phyloP scores from a whole-genome alignment of 148 eudicot species.

The Rhododendron simsii region DNA sequence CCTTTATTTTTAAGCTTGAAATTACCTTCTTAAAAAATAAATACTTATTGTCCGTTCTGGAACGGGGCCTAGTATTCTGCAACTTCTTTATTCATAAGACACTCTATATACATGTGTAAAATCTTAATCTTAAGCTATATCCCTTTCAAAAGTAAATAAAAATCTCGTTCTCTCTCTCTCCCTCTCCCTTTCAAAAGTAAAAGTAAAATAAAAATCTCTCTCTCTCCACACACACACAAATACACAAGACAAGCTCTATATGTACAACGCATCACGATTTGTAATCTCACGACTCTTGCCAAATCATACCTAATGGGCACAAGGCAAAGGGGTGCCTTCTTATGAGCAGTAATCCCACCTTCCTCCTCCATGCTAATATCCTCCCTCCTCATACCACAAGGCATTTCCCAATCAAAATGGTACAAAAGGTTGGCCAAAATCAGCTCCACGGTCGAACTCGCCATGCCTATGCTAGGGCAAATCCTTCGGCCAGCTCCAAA shows the following conservation, averaged over 20 bases:
- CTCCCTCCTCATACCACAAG: not conserved
- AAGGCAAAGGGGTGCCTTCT: not conserved
- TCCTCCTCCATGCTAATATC: constrained; percentile 2
- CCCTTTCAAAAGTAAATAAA: too few species aligned
- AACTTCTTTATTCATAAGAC: not conserved
- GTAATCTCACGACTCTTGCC: not conserved
- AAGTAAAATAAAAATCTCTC: not conserved
- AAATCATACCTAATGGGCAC: not conserved
- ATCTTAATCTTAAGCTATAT: not conserved
- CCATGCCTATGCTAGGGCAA: not conserved
- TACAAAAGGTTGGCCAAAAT: not conserved
- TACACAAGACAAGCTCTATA: too few species aligned
- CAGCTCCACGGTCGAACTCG: not conserved
- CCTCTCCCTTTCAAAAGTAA: too few species aligned
- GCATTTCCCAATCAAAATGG: not conserved
- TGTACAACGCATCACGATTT: too few species aligned
- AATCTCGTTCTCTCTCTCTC: too few species aligned
- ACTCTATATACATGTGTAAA: not conserved
- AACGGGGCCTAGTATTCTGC: not conserved
- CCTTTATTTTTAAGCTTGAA: too few species aligned
- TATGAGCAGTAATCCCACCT: constrained; percentile 4
- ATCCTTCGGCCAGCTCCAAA: not conserved
- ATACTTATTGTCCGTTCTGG: too few species aligned
- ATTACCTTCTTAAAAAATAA: too few species aligned
- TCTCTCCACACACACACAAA: too few species aligned